phyloP scores from a whole-genome alignment of 139 green algal genomes.

The Chlamydomonas eustigma region DNA sequence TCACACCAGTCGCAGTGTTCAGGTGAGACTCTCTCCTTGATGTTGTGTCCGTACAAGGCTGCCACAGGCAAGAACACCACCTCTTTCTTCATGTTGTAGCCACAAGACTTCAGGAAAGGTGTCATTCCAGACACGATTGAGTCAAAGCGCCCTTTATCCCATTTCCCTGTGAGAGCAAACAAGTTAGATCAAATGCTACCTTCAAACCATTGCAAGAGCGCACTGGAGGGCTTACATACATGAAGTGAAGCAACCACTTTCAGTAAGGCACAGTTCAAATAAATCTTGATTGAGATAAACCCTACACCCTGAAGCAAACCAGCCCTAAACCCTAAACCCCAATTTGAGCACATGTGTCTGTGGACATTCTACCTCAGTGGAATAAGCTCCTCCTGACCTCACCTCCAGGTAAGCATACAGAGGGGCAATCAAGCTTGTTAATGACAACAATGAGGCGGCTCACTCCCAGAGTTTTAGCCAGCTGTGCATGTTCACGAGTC shows the following conservation, averaged over 20 bases:
- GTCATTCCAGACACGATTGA: constrained; percentile 85
- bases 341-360: neutral
- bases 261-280: no score
- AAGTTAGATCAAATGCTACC: no score
- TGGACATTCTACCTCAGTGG: no score
- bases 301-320: neutral
- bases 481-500: constrained; percentile 91
- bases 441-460: constrained; percentile 81
- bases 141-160: constrained; percentile 81
- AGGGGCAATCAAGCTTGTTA: constrained; percentile 94
- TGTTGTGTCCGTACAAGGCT: constrained; percentile 87
- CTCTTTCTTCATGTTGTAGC: constrained; percentile 50
- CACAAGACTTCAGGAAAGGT: constrained; percentile 75
- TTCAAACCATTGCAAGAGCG: no score
- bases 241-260: no score
- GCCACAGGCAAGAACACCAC: constrained; percentile 86
- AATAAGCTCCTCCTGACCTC: neutral
- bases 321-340: neutral
- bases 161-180: constrained; percentile 56
- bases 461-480: constrained; percentile 93
- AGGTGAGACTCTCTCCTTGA: constrained; percentile 62
- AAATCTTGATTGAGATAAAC: neutral
- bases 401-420: constrained; percentile 40
- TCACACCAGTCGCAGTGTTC: constrained; percentile 78
- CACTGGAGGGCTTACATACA: no score